Percentiles rank a stretch among this genome's conserved stretches.
Evolutionary conservation across 2,329 filamentous ascomycete genomes (phyloP).

Genomic region (Trichophyton simii): DNA sequence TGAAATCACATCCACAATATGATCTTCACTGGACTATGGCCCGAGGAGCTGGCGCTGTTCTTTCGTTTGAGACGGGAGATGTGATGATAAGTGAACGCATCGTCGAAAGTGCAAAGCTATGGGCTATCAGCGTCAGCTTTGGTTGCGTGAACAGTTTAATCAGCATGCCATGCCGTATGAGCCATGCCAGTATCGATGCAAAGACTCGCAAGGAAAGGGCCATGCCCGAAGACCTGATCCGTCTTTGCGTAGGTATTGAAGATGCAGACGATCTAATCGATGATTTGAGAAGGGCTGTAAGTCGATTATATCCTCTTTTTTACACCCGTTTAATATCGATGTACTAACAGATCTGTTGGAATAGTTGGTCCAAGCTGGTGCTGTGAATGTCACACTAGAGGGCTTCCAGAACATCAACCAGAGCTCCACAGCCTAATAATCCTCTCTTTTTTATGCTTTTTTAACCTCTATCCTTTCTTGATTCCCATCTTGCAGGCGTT

Average conservation of each 20-base stretch:
- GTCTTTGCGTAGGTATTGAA: conserved; percentile 92
- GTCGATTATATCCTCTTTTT: conserved; percentile 28
- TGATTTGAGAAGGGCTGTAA: conserved; percentile 78
- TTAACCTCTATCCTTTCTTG: not conserved
- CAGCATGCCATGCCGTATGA: conserved; percentile 99
- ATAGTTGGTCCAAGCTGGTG: conserved; percentile 83
- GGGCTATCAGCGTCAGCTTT: conserved; percentile 94
- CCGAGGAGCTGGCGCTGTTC: conserved; percentile 80
- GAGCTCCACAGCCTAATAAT: not conserved
- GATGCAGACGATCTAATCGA: conserved; percentile 85
- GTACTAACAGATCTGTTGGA: conserved; percentile 18
- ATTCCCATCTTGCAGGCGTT: conserved; percentile 2
- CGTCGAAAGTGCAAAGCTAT: conserved; percentile 81
- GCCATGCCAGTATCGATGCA: conserved; percentile 93
- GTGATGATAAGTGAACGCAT: conserved; percentile 74
- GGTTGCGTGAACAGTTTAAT: conserved; percentile 97
- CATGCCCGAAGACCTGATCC: conserved; percentile 93
- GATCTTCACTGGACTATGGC: conserved; percentile 93
- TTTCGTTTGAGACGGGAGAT: conserved; percentile 93
- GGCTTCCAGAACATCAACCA: conserved; percentile 55
- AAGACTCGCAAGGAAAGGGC: conserved; percentile 80
- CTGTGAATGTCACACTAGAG: conserved; percentile 73
- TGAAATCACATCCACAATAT: conserved; percentile 93
- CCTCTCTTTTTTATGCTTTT: not conserved
- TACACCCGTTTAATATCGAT: not conserved